A percentile compares a stretch with the other conserved stretches of the same genome.
phyloP scores from a whole-genome alignment of 495 filamentous ascomycete species.

The Trichoderma virens region DNA sequence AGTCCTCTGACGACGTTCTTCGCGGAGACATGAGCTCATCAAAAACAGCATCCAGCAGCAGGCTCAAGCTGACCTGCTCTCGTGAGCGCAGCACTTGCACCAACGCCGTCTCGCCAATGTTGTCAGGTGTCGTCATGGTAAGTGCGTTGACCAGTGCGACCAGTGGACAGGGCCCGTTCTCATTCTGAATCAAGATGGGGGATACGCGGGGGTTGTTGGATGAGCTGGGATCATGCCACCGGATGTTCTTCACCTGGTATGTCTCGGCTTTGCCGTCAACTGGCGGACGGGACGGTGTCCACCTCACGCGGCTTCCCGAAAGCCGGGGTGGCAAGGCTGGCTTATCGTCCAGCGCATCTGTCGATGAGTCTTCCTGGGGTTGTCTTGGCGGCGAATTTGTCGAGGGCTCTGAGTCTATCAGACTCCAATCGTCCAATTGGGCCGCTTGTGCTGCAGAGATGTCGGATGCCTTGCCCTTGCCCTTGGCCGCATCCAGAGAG shows the following conservation, averaged over 20 bases:
- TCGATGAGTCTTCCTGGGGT: not conserved
- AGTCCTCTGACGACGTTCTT: constrained; percentile 31
- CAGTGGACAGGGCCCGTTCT: constrained; percentile 88
- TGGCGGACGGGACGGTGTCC: constrained; percentile 12
- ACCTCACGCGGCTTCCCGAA: not conserved
- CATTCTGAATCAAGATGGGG: constrained; percentile 83
- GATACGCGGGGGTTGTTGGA: constrained; percentile 42
- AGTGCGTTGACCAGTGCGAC: constrained; percentile 92
- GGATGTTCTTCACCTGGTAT: constrained; percentile 41
- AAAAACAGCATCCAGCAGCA: constrained; percentile 80
- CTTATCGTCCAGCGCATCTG: not conserved
- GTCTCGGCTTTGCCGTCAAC: constrained; percentile 32
- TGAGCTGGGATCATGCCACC: constrained; percentile 34
- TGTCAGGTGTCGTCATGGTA: constrained; percentile 64
- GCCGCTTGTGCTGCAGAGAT: not conserved
- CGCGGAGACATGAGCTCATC: constrained; percentile 75
- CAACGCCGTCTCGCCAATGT: constrained; percentile 54
- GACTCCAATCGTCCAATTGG: constrained; percentile 6
- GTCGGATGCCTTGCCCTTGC: constrained; percentile 8
- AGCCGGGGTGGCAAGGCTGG: constrained; percentile 1
- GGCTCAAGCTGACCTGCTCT: constrained; percentile 79
- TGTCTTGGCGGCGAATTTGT: not conserved
- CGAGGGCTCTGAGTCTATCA: not conserved
- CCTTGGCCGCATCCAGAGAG: not conserved
- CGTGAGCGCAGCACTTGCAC: constrained; percentile 65